A percentile compares a stretch with the other conserved stretches of the same genome.
These are phyloP conservation scores for Zelonia costaricensis DNA, from an alignment of 208 protist genomes.

Conservation along the genomic window DNA sequence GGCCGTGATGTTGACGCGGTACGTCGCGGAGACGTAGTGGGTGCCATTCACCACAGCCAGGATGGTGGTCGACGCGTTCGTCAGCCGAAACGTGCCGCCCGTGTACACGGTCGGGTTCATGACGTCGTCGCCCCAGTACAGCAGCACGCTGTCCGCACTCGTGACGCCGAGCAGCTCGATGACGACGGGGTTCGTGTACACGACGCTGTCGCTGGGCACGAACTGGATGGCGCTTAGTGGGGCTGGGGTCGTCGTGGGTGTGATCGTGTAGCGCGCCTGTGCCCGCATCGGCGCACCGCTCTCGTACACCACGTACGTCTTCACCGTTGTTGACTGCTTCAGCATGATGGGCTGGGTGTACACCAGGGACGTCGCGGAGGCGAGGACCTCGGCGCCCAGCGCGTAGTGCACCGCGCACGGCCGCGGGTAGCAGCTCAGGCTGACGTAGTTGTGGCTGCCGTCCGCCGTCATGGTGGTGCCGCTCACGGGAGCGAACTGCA, in stretches of 20 bases:
- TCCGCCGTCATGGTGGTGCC: slow-evolving; percentile 23
- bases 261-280: slow-evolving; percentile 44
- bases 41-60: slow-evolving; percentile 49
- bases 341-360: slow-evolving; percentile 42
- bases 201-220: slow-evolving; percentile 18
- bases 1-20: slow-evolving; percentile 35
- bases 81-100: slow-evolving; percentile 47
- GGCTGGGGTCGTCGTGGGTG: slow-evolving; percentile 1
- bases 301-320: slow-evolving; percentile 36
- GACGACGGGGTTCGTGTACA: slow-evolving; percentile 47
- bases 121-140: slow-evolving; percentile 41
- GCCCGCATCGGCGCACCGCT: slow-evolving; percentile 18
- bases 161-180: slow-evolving; percentile 37
- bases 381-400: slow-evolving; percentile 29
- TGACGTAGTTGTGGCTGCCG: slow-evolving; percentile 31
- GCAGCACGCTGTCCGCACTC: slow-evolving; percentile 27
- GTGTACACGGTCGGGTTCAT: slow-evolving; percentile 34
- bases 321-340: slow-evolving; percentile 36
- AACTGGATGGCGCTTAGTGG: slow-evolving; percentile 24
- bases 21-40: slow-evolving; percentile 25
- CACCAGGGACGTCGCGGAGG: slow-evolving; percentile 8
- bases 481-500: slow-evolving; percentile 35
- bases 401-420: slow-evolving; percentile 69
- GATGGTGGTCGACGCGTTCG: slow-evolving; percentile 33
- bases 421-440: slow-evolving; percentile 40